phyloP scores from a whole-genome alignment of 306 rosid species.

The Ormosia emarginata region DNA sequence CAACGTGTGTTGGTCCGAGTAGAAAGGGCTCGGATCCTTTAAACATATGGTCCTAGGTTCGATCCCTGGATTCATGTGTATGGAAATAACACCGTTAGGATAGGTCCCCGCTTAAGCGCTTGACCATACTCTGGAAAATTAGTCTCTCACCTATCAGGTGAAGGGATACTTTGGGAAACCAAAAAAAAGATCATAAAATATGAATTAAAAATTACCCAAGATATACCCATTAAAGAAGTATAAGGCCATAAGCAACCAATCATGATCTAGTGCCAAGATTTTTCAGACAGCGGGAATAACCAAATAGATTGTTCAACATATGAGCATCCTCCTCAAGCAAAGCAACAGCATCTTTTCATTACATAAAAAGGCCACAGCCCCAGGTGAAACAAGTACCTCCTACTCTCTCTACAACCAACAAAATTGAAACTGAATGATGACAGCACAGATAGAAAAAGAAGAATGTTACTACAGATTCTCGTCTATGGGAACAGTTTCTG shows the following conservation, averaged over 20 bases:
- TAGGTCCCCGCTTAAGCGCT: no score
- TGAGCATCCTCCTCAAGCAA: neutral
- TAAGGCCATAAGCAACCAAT: neutral
- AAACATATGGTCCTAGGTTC: no score
- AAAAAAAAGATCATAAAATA: neutral
- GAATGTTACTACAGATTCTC: slow-evolving; percentile 2
- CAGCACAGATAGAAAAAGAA: neutral
- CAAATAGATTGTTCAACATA: neutral
- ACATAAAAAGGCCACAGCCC: neutral
- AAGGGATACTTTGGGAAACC: no score
- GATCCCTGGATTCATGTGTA: no score
- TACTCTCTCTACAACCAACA: slow-evolving; percentile 9
- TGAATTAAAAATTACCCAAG: neutral
- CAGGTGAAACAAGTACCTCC: neutral
- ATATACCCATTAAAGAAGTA: neutral
- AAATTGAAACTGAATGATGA: neutral
- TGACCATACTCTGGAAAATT: no score
- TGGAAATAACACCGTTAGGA: no score
- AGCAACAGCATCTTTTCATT: neutral
- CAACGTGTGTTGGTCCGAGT: no score
- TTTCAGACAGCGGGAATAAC: neutral
- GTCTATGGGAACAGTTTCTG: neutral
- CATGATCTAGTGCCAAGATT: neutral
- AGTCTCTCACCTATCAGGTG: no score
- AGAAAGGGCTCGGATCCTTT: no score